These are phyloP conservation scores for Saccharomycopsis oosterbeekiorum DNA, from an alignment of 805 yeast species.

Conservation along the genomic window DNA sequence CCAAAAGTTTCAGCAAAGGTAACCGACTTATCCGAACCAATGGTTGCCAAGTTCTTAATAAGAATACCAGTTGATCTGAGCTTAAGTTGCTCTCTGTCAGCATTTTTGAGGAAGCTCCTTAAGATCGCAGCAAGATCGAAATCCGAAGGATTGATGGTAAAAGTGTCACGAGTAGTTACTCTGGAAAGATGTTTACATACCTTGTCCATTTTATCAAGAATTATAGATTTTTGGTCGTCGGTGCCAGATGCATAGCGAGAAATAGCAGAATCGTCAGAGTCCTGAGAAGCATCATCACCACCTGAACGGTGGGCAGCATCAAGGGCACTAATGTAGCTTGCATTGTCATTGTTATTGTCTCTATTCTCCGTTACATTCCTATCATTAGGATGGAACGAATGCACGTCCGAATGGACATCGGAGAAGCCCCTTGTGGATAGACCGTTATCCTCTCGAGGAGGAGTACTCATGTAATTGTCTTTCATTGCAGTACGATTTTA, in stretches of 20 bases:
- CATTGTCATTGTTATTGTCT: not conserved
- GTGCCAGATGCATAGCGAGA: not conserved
- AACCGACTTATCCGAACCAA: conserved; percentile 44
- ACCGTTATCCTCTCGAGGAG: not conserved
- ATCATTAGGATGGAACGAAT: not conserved
- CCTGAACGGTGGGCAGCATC: too few species aligned
- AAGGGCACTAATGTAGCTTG: not conserved
- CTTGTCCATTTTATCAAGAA: conserved; percentile 9
- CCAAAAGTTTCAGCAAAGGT: conserved; percentile 39
- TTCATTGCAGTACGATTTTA: not conserved
- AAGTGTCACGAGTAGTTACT: conserved; percentile 16
- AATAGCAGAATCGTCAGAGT: not conserved
- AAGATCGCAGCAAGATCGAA: conserved; percentile 33
- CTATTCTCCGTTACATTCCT: not conserved
- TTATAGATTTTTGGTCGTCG: not conserved
- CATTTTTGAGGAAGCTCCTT: conserved; percentile 26
- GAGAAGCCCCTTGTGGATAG: not conserved
- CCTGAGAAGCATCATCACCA: too few species aligned
- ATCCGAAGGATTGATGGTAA: conserved; percentile 27
- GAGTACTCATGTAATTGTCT: not conserved
- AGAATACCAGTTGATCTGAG: conserved; percentile 33
- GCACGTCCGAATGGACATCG: not conserved
- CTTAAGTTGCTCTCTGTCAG: conserved; percentile 4
- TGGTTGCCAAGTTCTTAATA: conserved; percentile 34
- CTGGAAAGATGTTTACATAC: conserved; percentile 10